phyloP scores from a whole-genome alignment of 2,329 filamentous ascomycete species.

The Exophiala aquamarina region DNA sequence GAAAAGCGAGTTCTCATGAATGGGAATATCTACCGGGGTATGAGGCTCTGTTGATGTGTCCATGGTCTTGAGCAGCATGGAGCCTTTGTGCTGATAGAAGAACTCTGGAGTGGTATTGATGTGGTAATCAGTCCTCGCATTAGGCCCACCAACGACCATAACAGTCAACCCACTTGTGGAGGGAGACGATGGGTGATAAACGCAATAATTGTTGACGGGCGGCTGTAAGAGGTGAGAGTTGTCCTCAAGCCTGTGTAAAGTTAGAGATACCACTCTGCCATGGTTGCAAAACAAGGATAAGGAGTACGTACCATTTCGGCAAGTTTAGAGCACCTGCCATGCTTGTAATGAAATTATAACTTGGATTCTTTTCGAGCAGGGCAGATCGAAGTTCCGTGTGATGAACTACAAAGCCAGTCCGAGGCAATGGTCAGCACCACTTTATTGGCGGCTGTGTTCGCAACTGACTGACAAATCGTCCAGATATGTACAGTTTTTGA shows the following conservation, averaged over 20 bases:
- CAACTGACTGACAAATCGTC: no score
- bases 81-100: slow-evolving; percentile 95
- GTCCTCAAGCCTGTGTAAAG: slow-evolving; percentile 70
- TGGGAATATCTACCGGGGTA: slow-evolving; percentile 78
- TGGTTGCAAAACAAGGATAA: background rate
- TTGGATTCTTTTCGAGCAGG: no score
- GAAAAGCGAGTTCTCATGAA: slow-evolving; percentile 92
- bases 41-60: slow-evolving; percentile 57
- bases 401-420: no score
- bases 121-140: slow-evolving; percentile 96
- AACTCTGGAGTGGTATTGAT: slow-evolving; percentile 95
- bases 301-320: slow-evolving; percentile 42
- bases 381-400: no score
- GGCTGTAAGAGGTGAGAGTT: slow-evolving; percentile 92
- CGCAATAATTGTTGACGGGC: slow-evolving; percentile 96
- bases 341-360: slow-evolving; percentile 3
- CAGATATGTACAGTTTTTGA: no score
- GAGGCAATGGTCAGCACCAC: no score
- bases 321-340: slow-evolving; percentile 43
- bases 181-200: slow-evolving; percentile 67
- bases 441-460: no score
- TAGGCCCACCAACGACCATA: slow-evolving; percentile 89
- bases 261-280: slow-evolving; percentile 7
- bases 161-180: slow-evolving; percentile 94
- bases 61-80: slow-evolving; percentile 91